phyloP scores from a whole-genome alignment of 805 yeast species.

The Sugiyamaella marilandica region DNA sequence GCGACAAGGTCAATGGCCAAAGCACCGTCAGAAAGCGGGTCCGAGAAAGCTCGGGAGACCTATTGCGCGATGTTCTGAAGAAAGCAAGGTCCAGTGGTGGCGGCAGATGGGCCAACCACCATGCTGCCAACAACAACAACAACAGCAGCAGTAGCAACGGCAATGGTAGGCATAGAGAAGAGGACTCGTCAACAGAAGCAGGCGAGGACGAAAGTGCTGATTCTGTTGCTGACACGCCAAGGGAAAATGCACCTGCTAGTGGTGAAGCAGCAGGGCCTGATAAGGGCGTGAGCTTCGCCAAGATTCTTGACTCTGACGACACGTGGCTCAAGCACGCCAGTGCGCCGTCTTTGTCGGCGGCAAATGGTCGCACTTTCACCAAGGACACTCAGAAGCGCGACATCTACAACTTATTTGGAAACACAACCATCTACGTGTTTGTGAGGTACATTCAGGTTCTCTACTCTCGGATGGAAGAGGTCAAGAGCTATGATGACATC shows the following conservation, averaged over 20 bases:
- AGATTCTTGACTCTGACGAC: constrained; percentile 22
- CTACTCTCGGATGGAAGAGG: constrained; percentile 73
- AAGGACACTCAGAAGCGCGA: constrained; percentile 31
- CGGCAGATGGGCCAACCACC: constrained; percentile 8
- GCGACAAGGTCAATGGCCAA: constrained; percentile 6
- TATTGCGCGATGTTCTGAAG: constrained; percentile 48
- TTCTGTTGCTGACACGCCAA: constrained; percentile 1
- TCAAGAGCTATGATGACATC: constrained; percentile 63
- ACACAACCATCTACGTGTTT: constrained; percentile 83
- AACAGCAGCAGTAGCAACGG: constrained; percentile 9
- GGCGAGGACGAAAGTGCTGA: constrained; percentile 8
- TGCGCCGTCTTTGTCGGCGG: neutral
- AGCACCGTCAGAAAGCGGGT: constrained; percentile 15
- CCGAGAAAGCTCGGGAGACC: constrained; percentile 40
- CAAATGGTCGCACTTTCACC: neutral
- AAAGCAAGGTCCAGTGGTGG: constrained; percentile 25
- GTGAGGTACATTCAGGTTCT: constrained; percentile 79
- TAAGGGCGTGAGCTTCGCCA: constrained; percentile 14
- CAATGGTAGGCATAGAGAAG: constrained; percentile 7
- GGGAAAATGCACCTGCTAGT: constrained; percentile 7
- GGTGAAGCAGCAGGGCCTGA: constrained; percentile 12
- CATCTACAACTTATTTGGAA: constrained; percentile 75
- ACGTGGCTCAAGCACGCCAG: constrained; percentile 29
- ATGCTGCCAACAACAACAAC: constrained; percentile 8
- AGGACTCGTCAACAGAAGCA: constrained; percentile 11